A percentile compares a stretch with the other conserved stretches of the same genome.
Conservation (phyloP, 2,329 filamentous ascomycete species). For the Thermothelomyces thermophilus region DNA sequence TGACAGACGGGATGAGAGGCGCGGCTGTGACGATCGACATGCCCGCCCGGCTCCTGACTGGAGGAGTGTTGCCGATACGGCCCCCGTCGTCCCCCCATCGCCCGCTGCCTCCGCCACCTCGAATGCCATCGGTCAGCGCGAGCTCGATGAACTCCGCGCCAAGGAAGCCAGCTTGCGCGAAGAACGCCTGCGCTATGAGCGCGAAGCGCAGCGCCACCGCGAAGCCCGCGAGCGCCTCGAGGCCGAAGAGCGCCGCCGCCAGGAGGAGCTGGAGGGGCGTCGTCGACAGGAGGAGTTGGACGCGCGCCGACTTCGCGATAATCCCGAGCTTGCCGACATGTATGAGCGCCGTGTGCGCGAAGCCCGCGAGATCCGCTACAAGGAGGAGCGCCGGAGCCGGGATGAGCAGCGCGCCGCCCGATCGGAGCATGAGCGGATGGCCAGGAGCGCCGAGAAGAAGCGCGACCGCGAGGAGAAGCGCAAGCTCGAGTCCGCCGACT, state of each 20-base stretch:
- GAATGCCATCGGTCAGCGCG: slow-evolving; percentile 29
- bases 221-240: slow-evolving; percentile 21
- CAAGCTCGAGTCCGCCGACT: slow-evolving; percentile 17
- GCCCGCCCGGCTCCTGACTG: slow-evolving; percentile 5
- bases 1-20: slow-evolving; percentile 8
- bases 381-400: slow-evolving; percentile 23
- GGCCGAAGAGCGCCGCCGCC: slow-evolving; percentile 21
- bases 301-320: slow-evolving; percentile 24
- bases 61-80: not conserved
- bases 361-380: slow-evolving; percentile 21
- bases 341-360: slow-evolving; percentile 25
- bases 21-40: slow-evolving; percentile 9
- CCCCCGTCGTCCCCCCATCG: not conserved
- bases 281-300: slow-evolving; percentile 16
- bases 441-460: slow-evolving; percentile 23
- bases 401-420: slow-evolving; percentile 13
- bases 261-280: slow-evolving; percentile 19
- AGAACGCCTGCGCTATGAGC: slow-evolving; percentile 21
- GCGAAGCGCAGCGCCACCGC: slow-evolving; percentile 22
- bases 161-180: slow-evolving; percentile 11
- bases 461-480: slow-evolving; percentile 28
- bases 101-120: slow-evolving; percentile 19
- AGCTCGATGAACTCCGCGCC: slow-evolving; percentile 19
- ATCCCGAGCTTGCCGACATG: slow-evolving; percentile 24
- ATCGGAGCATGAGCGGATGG: slow-evolving; percentile 8